phyloP scores from a whole-genome alignment of 2,329 filamentous ascomycete genomes.

The Drechslerella dactyloides region DNA sequence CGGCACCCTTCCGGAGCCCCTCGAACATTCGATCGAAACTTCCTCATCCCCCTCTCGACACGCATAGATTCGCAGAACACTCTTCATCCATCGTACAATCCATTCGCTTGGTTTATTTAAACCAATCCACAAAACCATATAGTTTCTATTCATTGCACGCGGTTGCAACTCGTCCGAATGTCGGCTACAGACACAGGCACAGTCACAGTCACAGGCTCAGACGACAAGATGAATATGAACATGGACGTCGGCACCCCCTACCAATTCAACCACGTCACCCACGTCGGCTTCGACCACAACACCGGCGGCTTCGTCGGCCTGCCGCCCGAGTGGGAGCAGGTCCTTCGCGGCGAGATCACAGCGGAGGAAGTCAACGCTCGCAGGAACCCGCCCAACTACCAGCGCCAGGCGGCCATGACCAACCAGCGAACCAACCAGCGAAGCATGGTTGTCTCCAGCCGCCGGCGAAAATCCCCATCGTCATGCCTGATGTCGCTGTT shows the following conservation, averaged over 20 bases:
- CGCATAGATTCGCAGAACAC: too few species aligned
- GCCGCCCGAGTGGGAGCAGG: constrained; percentile 93
- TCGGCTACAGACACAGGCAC: too few species aligned
- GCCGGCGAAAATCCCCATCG: constrained; percentile 29
- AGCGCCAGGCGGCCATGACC: constrained; percentile 34
- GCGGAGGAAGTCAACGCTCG: constrained; percentile 46
- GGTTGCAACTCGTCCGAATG: constrained; percentile 29
- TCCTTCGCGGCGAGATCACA: constrained; percentile 63
- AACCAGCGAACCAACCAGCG: constrained; percentile 11
- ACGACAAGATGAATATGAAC: constrained; percentile 49
- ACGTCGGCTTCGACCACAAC: constrained; percentile 93
- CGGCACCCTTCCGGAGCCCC: neutral
- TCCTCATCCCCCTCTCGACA: too few species aligned
- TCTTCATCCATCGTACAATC: too few species aligned
- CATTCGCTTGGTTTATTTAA: too few species aligned
- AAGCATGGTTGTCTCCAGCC: constrained; percentile 9
- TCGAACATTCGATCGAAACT: too few species aligned
- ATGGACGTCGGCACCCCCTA: constrained; percentile 91
- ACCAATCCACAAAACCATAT: too few species aligned
- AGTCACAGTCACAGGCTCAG: neutral
- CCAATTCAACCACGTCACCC: constrained; percentile 93
- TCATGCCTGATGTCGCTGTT: constrained; percentile 40
- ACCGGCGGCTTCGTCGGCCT: constrained; percentile 92
- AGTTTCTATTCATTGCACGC: too few species aligned
- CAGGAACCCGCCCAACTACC: constrained; percentile 43